Conservation (phyloP, 306 rosid species). For the Chamaecrista fasciculata region DNA sequence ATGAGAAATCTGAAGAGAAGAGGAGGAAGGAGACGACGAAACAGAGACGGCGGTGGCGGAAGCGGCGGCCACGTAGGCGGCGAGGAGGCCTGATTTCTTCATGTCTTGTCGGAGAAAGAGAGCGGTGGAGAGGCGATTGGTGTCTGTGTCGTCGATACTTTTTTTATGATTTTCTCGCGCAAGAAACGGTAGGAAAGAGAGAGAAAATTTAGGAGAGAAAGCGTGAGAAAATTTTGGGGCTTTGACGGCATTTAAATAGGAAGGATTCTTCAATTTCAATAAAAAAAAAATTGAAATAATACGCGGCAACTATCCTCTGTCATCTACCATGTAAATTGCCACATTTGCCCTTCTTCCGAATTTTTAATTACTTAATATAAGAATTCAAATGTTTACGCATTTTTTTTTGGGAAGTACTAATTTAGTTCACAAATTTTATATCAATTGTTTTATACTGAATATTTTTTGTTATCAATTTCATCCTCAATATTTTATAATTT, state of each 20-base stretch:
- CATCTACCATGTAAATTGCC: not conserved
- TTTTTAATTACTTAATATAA: too few species aligned
- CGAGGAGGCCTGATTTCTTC: conserved; percentile 42
- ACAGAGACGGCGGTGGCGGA: conserved; percentile 39
- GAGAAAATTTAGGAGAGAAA: conserved; percentile 20
- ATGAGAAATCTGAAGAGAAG: conserved; percentile 22
- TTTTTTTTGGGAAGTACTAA: too few species aligned
- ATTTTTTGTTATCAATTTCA: too few species aligned
- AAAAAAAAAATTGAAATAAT: not conserved
- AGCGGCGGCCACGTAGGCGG: conserved; percentile 47
- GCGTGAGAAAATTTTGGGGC: not conserved
- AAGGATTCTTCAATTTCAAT: not conserved
- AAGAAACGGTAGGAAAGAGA: conserved; percentile 8
- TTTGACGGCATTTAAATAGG: conserved; percentile 32
- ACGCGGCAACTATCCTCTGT: conserved; percentile 44
- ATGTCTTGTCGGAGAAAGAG: conserved; percentile 16
- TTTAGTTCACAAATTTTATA: too few species aligned
- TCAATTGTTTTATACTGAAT: too few species aligned
- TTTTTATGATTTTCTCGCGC: not conserved
- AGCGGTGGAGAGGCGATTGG: not conserved
- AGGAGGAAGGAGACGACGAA: conserved; percentile 25
- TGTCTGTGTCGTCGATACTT: not conserved
- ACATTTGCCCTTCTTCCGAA: not conserved
- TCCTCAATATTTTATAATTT: too few species aligned
- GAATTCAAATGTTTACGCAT: too few species aligned